phyloP scores from a whole-genome alignment of 495 filamentous ascomycete species.

The Neurospora sp. region DNA sequence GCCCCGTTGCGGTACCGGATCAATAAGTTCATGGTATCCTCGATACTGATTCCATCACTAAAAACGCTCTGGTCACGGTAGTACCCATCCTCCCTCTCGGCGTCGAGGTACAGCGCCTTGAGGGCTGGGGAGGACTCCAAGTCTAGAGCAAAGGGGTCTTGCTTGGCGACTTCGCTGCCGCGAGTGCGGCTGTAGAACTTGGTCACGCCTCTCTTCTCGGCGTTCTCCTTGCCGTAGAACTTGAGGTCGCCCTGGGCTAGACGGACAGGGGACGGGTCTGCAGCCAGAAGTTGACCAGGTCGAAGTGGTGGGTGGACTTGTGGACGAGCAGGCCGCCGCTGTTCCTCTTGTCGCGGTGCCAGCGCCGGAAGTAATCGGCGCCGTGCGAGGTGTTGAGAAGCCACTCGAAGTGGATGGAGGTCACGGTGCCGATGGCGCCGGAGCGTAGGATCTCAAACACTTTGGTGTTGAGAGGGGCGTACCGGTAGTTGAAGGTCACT shows the following conservation, averaged over 20 bases:
- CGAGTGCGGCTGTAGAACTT: conserved; percentile 30
- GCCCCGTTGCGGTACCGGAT: conserved; percentile 45
- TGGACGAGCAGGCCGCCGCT: conserved; percentile 44
- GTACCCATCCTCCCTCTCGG: conserved; percentile 50
- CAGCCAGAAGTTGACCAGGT: conserved; percentile 43
- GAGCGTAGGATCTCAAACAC: background rate
- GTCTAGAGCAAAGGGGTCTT: conserved; percentile 42
- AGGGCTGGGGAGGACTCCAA: conserved; percentile 38
- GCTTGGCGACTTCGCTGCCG: conserved; percentile 23
- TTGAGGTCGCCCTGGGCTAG: conserved; percentile 36
- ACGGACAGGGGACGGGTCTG: conserved; percentile 33
- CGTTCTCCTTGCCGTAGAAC: conserved; percentile 39
- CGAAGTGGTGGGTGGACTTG: conserved; percentile 42
- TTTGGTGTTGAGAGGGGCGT: too few species aligned
- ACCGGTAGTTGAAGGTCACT: too few species aligned
- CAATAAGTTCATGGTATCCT: conserved; percentile 50
- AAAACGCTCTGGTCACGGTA: conserved; percentile 49
- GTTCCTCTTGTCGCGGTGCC: conserved; percentile 50
- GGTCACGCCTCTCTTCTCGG: conserved; percentile 28
- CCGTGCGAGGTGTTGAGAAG: conserved; percentile 49
- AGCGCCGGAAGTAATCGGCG: conserved; percentile 51
- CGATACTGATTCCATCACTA: conserved; percentile 48
- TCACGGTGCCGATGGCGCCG: conserved; percentile 42
- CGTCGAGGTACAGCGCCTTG: conserved; percentile 46
- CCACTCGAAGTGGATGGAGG: conserved; percentile 51